phyloP scores from a whole-genome alignment of 2,329 filamentous ascomycete species.

The Aureobasidium uvarum region DNA sequence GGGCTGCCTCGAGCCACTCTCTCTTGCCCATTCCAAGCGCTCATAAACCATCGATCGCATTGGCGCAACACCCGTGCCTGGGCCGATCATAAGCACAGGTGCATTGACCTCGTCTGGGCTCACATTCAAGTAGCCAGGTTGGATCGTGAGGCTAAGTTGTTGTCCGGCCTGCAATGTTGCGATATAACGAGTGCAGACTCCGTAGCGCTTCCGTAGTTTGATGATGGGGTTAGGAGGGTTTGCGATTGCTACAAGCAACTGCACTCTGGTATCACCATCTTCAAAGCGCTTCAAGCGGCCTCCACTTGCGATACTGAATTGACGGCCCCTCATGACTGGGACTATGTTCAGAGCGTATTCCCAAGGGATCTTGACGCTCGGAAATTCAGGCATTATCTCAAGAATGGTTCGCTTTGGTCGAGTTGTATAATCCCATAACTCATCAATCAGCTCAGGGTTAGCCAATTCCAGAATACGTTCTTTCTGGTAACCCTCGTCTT shows the following conservation, averaged over 20 bases:
- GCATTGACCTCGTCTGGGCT: constrained; percentile 48
- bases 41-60: constrained; percentile 79
- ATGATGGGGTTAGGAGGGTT: constrained; percentile 63
- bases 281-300: constrained; percentile 44
- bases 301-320: constrained; percentile 88
- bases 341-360: constrained; percentile 69
- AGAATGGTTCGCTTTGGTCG: constrained; percentile 85
- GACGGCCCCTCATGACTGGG: constrained; percentile 78
- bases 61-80: constrained; percentile 84
- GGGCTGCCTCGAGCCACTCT: constrained; percentile 23
- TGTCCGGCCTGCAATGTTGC: constrained; percentile 60
- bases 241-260: constrained; percentile 39
- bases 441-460: constrained; percentile 75
- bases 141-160: constrained; percentile 58
- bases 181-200: constrained; percentile 87
- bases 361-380: constrained; percentile 76
- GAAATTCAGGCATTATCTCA: constrained; percentile 89
- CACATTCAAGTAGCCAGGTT: constrained; percentile 53
- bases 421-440: constrained; percentile 94
- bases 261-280: constrained; percentile 33
- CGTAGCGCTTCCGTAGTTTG: constrained; percentile 83
- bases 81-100: constrained; percentile 74
- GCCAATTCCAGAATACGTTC: constrained; percentile 83
- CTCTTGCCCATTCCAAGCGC: constrained; percentile 49
- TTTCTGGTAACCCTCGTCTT: constrained; percentile 56